Conservation (phyloP, 495 filamentous ascomycete genomes). For the Staphylotrichum longicolle region DNA sequence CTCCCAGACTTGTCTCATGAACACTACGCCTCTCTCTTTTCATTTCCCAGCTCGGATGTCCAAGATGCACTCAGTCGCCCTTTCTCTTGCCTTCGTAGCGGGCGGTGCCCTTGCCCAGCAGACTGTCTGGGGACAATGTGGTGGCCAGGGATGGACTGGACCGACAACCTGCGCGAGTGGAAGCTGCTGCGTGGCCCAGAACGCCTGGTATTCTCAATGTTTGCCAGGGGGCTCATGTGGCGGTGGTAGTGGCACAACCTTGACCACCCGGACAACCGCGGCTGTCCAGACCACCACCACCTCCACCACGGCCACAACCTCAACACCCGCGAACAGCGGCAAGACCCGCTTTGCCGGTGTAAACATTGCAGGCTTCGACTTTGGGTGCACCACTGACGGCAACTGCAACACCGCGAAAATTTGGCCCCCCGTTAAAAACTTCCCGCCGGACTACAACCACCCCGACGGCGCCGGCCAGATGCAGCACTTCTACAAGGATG, state of each 20-base stretch:
- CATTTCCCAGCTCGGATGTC: too few relatives aligned
- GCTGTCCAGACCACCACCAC: background rate
- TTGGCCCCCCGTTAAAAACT: background rate
- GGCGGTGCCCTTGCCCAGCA: background rate
- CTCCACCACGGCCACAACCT: background rate
- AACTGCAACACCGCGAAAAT: background rate
- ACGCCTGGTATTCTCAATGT: background rate
- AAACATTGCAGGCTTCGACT: background rate
- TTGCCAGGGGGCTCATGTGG: background rate
- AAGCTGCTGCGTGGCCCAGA: background rate
- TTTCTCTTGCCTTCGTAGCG: background rate
- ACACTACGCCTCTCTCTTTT: background rate
- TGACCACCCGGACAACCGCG: background rate
- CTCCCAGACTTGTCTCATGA: background rate
- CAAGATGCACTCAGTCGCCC: background rate
- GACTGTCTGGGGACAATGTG: background rate
- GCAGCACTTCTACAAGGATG: background rate
- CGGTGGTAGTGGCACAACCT: background rate
- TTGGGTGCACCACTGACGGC: background rate
- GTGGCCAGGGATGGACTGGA: background rate
- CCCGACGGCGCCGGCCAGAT: conserved; percentile 1
- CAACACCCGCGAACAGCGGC: background rate
- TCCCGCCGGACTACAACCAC: background rate
- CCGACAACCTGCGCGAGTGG: background rate
- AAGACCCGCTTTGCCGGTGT: background rate